phyloP scores from a whole-genome alignment of 768 basidiomycete genomes.

The Lentinula detonsa region DNA sequence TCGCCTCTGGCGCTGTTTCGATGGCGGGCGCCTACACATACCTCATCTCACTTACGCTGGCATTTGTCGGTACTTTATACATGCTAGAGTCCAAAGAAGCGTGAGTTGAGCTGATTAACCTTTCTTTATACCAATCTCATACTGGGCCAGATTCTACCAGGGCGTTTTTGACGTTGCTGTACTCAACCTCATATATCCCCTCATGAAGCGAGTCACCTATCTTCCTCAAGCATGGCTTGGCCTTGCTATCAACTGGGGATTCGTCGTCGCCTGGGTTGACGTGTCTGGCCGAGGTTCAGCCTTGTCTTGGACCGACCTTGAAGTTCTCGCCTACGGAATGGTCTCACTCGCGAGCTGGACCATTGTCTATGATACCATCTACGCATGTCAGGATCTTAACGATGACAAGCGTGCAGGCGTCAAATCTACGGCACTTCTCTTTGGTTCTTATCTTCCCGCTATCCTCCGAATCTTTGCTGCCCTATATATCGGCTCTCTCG shows the following conservation, averaged over 20 bases:
- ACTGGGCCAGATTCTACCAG: slow-evolving; percentile 8
- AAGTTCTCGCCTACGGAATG: slow-evolving; percentile 3
- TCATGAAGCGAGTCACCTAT: slow-evolving; percentile 22
- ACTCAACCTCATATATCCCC: slow-evolving; percentile 17
- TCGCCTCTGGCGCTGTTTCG: slow-evolving; percentile 14
- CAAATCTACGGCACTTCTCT: slow-evolving; percentile 59
- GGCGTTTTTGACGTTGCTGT: slow-evolving; percentile 16
- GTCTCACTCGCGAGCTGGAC: slow-evolving; percentile 11
- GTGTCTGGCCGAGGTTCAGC: slow-evolving; percentile 8
- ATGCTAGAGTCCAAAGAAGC: slow-evolving; percentile 2
- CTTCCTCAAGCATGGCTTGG: slow-evolving; percentile 24
- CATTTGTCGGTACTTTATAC: slow-evolving; percentile 8
- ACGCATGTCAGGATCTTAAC: slow-evolving; percentile 52
- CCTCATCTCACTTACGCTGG: slow-evolving; percentile 3
- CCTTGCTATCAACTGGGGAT: slow-evolving; percentile 15
- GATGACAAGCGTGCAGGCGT: slow-evolving; percentile 56
- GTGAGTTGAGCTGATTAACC: neutral
- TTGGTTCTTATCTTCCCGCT: slow-evolving; percentile 35
- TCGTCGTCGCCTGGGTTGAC: slow-evolving; percentile 17
- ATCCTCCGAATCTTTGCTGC: slow-evolving; percentile 36
- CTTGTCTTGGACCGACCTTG: neutral
- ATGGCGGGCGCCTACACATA: slow-evolving; percentile 13
- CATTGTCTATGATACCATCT: slow-evolving; percentile 41
- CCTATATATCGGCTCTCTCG: slow-evolving; percentile 17
- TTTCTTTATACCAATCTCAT: neutral